Conservation (phyloP, 441 rosid species). For the Manihot esculenta region DNA sequence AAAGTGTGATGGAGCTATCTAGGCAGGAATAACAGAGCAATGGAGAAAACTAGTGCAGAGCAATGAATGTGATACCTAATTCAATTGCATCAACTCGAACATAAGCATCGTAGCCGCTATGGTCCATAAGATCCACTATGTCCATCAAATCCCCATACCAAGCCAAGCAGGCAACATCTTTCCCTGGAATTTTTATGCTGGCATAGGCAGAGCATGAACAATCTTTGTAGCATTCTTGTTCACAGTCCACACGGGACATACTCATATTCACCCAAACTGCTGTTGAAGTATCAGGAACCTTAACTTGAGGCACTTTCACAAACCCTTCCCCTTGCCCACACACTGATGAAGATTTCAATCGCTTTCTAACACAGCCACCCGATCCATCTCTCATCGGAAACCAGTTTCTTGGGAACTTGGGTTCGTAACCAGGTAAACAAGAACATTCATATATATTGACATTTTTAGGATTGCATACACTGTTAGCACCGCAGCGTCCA, state of each 20-base stretch:
- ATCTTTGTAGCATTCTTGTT: conserved; percentile 23
- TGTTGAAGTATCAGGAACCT: conserved; percentile 24
- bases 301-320: conserved; percentile 19
- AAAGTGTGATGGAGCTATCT: neutral
- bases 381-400: conserved; percentile 3
- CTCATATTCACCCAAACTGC: conserved; percentile 10
- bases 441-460: neutral
- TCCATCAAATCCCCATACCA: conserved; percentile 29
- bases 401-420: neutral
- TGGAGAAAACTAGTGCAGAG: no score
- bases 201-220: conserved; percentile 31
- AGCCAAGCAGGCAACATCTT: conserved; percentile 21
- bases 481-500: conserved; percentile 5
- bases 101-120: neutral
- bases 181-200: neutral
- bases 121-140: neutral
- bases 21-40: no score
- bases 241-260: conserved; percentile 17
- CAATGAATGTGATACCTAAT: conserved; percentile 13
- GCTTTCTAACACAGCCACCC: conserved; percentile 3
- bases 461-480: neutral
- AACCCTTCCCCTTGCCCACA: conserved; percentile 28
- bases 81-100: conserved; percentile 27
- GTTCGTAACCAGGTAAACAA: conserved; percentile 7
- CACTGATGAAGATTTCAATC: neutral